Base-by-base conservation (phyloP, 2,329 filamentous ascomycete species). In the Talaromyces marneffei region DNA sequence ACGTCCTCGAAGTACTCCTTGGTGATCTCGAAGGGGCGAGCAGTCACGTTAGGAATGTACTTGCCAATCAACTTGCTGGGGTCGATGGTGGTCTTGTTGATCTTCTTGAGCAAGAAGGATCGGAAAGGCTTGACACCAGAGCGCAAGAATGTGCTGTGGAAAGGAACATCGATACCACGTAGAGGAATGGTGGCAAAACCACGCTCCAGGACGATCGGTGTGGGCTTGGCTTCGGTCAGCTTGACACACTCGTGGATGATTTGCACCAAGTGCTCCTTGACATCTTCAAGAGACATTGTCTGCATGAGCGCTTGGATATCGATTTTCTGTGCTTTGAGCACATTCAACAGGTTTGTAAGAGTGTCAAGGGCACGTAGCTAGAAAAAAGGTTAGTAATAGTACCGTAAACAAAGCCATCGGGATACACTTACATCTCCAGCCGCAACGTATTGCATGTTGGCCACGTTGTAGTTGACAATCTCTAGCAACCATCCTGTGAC, bases 1-100 rank as follows among this genome's bases (percentile, higher is more conserved):
- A 99, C 95, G 73, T 97, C 94, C 83, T 99, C 93, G 78, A 99
- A 99, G 81, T 99, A 99, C 80, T 97, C 94, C 84, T 92, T 96
- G 60, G 92, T 96, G 67, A 99, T 82, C 75, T 92, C 91, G 75
- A 99, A 99, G 16, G 94, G 94, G 78, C 88, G 88, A 62, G 94
- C 94, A 60, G 94, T 99, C 67, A 99, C 95, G 78, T 99, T 99
- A 69, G 94, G 94, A 67, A 99, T 97, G 80, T 99, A 99, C 80
- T 99, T 99, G 71, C 94, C 94, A 68, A 99, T 85, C 71, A 99
- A 80, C 83, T 97, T 97, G 75, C 90, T 89, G 4, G 94, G 94
- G 75, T 99, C 94, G 75, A 99, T 97, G 59, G 90, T 95, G 25
- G 92, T 97, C 86, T 96, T 96, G 84, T 97, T 92, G 81, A 99